These are phyloP conservation scores for Moringa oleifera DNA, from an alignment of 345 rosid species.

Conservation along the genomic window DNA sequence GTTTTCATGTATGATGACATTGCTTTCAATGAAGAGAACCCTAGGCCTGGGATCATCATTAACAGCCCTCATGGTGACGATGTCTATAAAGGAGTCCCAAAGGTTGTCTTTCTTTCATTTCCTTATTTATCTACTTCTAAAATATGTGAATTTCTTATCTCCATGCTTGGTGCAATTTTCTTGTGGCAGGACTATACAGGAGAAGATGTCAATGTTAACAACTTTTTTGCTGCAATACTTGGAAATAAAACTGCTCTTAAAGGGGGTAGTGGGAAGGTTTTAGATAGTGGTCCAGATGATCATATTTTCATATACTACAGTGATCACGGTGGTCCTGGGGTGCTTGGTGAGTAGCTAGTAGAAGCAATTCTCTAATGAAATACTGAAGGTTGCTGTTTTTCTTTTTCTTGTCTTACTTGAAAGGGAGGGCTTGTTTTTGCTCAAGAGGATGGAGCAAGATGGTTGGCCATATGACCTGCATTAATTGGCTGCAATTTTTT, in stretches of 20 bases:
- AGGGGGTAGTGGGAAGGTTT: constrained; percentile 93
- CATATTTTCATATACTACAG: constrained; percentile 81
- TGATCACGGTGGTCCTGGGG: constrained; percentile 96
- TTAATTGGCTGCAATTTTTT: too few species aligned
- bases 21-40: constrained; percentile 66
- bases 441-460: too few species aligned
- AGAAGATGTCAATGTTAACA: constrained; percentile 61
- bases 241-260: constrained; percentile 71
- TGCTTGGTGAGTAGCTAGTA: constrained; percentile 64
- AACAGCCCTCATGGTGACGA: constrained; percentile 75
- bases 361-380: background rate
- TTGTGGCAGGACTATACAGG: constrained; percentile 83
- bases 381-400: too few species aligned
- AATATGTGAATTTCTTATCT: background rate
- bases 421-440: too few species aligned
- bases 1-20: constrained; percentile 98
- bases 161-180: constrained; percentile 4
- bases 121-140: background rate
- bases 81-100: constrained; percentile 89
- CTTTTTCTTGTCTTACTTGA: too few species aligned
- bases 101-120: constrained; percentile 44
- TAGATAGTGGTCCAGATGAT: constrained; percentile 89
- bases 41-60: constrained; percentile 75
- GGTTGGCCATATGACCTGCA: too few species aligned
- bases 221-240: constrained; percentile 77